Evolutionary conservation across 768 basidiomycete genomes (phyloP).

Genomic region (Podaxis carcinomalis): DNA sequence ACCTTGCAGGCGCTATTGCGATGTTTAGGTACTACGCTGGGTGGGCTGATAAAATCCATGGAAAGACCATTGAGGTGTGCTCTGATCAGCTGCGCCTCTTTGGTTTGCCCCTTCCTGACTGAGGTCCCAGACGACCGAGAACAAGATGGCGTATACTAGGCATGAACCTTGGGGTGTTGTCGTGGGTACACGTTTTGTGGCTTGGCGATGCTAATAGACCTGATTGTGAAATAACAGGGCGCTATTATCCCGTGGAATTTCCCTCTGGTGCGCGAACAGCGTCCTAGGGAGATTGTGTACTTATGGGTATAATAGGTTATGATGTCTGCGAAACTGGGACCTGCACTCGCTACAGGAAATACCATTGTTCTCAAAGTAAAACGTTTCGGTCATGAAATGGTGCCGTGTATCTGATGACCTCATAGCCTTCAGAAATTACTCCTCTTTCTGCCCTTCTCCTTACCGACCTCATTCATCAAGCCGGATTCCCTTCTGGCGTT

Average conservation of each 20-base stretch:
- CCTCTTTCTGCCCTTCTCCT: slow-evolving; percentile 60
- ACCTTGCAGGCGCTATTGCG: slow-evolving; percentile 43
- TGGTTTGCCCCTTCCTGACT: background rate
- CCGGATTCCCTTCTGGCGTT: slow-evolving; percentile 74
- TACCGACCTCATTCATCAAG: slow-evolving; percentile 51
- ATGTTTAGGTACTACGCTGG: slow-evolving; percentile 80
- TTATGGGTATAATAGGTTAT: slow-evolving; percentile 27
- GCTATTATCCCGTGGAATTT: slow-evolving; percentile 66
- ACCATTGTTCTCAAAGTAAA: slow-evolving; percentile 58
- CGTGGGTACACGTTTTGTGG: slow-evolving; percentile 16
- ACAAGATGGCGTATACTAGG: slow-evolving; percentile 62
- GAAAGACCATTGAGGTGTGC: slow-evolving; percentile 64
- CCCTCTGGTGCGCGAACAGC: slow-evolving; percentile 21
- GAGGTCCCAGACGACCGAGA: slow-evolving; percentile 38
- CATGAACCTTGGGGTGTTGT: slow-evolving; percentile 62
- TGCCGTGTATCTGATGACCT: background rate
- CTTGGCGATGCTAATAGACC: background rate
- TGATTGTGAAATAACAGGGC: slow-evolving; percentile 21
- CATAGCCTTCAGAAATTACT: slow-evolving; percentile 65
- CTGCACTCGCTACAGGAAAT: slow-evolving; percentile 77
- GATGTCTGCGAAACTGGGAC: slow-evolving; percentile 66
- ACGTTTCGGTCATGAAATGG: background rate
- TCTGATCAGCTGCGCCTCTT: background rate
- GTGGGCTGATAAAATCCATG: slow-evolving; percentile 83
- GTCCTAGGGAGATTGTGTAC: background rate